Evolutionary conservation across 257 asterid species (phyloP), one percentile per base, ranked within the genome.

Genomic region (Solanum sejunctum): DNA sequence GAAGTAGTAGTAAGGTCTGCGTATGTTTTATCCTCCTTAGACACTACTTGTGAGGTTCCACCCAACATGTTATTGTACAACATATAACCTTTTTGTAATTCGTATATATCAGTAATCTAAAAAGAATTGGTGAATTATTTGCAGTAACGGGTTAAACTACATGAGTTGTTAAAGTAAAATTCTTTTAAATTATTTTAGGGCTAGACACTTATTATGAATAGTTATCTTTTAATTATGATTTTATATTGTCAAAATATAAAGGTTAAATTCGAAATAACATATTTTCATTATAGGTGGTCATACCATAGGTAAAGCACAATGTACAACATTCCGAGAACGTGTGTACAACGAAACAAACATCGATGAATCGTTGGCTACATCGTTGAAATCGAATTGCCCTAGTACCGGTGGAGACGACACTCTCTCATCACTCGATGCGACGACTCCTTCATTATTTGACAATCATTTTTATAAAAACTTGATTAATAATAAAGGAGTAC

Each of bases 221-320:
- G 41, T 36, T 36, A 36, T 36, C 56, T 52, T 52, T 3, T 12
- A 52, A 52, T 4, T 52, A 52, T 52, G 7, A 52, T 32, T 12
- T 63, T 63, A 28, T 66, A 32, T 3, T 3, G 75, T 8, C 12
- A 32, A 1, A 32, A 12, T 13, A 28, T 28, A 63, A 17, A 63
- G 28, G 0, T 63, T 63, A 12, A 61, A 21, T 4, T 0, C 1
- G 0, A 4, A 21, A n/a, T 12, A 52, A 56, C 8, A 26, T 36
- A 3, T 41, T 20, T 47, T 43, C 39, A 77, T 18, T 9, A 56
- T 80, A 93, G 97, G 97, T 13, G 90, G 89, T 64, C 97, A 93
- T 57, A 92, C 97, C 0, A 88, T 92, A 83, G 97, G 97, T 36
- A 92, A 93, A 80, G 93, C 97, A 6, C 88, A 88, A 58, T 93